A percentile compares a stretch with the other conserved stretches of the same genome.
Evolutionary conservation across 75 land plant genomes (phyloP).

Genomic region (Cryptomeria japonica): DNA sequence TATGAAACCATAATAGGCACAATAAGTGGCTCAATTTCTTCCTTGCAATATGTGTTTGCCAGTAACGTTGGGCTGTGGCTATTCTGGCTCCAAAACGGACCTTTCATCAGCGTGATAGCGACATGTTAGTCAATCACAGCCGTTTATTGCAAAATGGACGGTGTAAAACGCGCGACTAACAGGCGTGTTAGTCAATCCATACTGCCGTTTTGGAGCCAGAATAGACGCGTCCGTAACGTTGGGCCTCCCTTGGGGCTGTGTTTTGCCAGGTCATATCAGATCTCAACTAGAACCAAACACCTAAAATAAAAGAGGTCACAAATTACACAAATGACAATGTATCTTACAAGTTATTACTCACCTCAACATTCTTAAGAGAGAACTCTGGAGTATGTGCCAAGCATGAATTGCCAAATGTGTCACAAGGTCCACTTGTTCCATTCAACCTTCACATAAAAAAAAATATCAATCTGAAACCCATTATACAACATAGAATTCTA

Average conservation of each 20-base stretch:
- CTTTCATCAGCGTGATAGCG: too few species aligned
- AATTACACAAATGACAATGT: neutral
- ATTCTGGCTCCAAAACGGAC: too few species aligned
- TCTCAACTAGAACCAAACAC: neutral
- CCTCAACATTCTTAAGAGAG: constrained; percentile 85
- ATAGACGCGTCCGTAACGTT: too few species aligned
- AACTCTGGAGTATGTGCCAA: constrained; percentile 71
- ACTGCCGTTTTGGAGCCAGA: too few species aligned
- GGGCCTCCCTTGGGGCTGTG: neutral
- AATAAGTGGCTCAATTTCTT: neutral
- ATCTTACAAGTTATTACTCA: constrained; percentile 11
- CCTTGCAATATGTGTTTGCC: neutral
- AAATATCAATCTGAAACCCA: neutral
- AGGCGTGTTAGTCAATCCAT: too few species aligned
- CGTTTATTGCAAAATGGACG: too few species aligned
- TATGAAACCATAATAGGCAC: neutral
- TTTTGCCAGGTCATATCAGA: neutral
- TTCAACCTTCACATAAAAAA: constrained; percentile 43
- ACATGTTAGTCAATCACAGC: too few species aligned
- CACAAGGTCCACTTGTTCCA: constrained; percentile 90
- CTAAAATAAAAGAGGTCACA: neutral
- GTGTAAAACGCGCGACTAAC: too few species aligned
- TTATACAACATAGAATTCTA: neutral
- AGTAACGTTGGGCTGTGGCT: neutral
- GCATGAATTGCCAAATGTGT: constrained; percentile 82